Evolutionary conservation across 257 asterid species (phyloP).

Genomic region (Scutellaria minor): DNA sequence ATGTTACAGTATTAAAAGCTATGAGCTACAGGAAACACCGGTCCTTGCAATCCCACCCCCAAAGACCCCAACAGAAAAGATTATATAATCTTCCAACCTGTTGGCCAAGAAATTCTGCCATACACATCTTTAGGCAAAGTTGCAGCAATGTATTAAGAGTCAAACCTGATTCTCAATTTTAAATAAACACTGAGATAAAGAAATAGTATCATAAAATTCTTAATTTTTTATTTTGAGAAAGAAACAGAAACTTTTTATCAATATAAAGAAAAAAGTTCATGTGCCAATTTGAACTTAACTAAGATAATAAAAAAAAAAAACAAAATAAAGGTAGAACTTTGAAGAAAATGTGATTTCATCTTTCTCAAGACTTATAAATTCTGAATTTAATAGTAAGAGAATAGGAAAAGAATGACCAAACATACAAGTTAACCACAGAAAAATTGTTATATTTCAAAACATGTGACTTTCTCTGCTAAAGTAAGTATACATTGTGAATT

Average conservation of each 20-base stretch:
- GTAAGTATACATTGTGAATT: neutral
- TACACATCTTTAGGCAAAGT: neutral
- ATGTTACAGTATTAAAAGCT: neutral
- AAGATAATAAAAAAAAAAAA: too few species aligned
- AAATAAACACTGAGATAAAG: neutral
- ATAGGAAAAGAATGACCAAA: neutral
- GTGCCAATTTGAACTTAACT: too few species aligned
- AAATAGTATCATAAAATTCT: too few species aligned
- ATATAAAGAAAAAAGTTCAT: too few species aligned
- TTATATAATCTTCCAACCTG: neutral
- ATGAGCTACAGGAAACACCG: neutral
- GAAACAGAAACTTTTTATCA: too few species aligned
- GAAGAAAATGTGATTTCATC: conserved; percentile 11
- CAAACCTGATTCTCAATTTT: neutral
- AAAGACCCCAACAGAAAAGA: neutral
- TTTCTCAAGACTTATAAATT: conserved; percentile 12
- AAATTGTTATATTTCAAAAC: neutral
- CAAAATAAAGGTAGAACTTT: neutral
- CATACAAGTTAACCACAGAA: neutral
- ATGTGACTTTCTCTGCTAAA: neutral
- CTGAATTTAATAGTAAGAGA: neutral
- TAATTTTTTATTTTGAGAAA: too few species aligned
- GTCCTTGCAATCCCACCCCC: neutral
- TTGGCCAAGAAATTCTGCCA: neutral
- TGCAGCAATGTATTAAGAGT: neutral